Evolutionary conservation across 2,329 filamentous ascomycete genomes (phyloP).

Genomic region (Diaporthe nobilis): DNA sequence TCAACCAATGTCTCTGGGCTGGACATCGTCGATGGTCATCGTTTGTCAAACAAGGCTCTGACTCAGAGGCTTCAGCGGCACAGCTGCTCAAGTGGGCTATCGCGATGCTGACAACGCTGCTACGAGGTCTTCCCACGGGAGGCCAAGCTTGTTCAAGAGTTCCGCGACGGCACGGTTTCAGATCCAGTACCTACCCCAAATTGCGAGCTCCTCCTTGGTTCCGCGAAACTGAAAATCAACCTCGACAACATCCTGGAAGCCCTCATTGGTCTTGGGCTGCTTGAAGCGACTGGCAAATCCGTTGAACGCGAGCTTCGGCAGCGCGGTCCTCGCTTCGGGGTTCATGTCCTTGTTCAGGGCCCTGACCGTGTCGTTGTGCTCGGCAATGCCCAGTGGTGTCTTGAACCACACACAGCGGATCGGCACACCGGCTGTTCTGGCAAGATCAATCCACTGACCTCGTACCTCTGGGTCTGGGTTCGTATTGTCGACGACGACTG

Average conservation of each 20-base stretch:
- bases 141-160: background rate
- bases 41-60: background rate
- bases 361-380: slow-evolving; percentile 91
- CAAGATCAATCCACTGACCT: slow-evolving; percentile 83
- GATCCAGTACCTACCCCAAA: slow-evolving; percentile 86
- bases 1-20: background rate
- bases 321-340: slow-evolving; percentile 80
- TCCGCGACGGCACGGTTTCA: slow-evolving; percentile 52
- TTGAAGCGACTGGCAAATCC: slow-evolving; percentile 81
- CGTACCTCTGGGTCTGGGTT: slow-evolving; percentile 87
- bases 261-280: slow-evolving; percentile 80
- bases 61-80: too few relatives aligned
- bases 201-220: slow-evolving; percentile 73
- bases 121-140: background rate
- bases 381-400: slow-evolving; percentile 76
- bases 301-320: slow-evolving; percentile 86
- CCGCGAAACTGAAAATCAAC: slow-evolving; percentile 85
- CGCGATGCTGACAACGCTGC: background rate
- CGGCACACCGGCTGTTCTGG: slow-evolving; percentile 77
- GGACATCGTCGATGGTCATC: background rate
- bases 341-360: slow-evolving; percentile 81
- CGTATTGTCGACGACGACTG: slow-evolving; percentile 93
- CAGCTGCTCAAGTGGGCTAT: background rate
- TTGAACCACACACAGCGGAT: slow-evolving; percentile 91
- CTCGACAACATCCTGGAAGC: slow-evolving; percentile 84